A percentile compares a stretch with the other conserved stretches of the same genome.
Conservation (phyloP, 73 alveolate genomes). For the Paramecium caudatum region DNA sequence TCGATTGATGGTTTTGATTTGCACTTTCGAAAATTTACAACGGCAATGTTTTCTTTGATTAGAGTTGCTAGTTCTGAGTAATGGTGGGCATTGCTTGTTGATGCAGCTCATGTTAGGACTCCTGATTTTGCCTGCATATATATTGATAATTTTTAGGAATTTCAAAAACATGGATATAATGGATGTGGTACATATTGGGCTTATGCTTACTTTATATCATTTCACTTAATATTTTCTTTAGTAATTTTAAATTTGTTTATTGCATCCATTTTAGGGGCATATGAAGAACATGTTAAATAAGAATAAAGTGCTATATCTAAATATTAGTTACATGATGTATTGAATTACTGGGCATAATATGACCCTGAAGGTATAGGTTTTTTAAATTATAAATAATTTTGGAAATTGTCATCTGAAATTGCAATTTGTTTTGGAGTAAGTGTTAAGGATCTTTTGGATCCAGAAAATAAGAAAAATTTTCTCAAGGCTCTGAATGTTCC, state of each 20-base stretch:
- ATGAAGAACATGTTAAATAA: conserved; percentile 65
- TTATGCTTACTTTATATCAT: conserved; percentile 10
- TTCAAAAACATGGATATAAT: conserved; percentile 55
- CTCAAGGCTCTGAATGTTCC: conserved; percentile 62
- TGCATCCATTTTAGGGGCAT: conserved; percentile 65
- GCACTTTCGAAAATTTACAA: conserved; percentile 50
- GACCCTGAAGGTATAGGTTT: conserved; percentile 74
- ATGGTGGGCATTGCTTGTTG: conserved; percentile 66
- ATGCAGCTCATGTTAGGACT: background rate
- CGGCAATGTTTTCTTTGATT: conserved; percentile 63
- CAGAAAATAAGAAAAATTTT: conserved; percentile 42
- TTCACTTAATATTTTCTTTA: conserved; percentile 56
- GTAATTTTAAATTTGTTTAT: conserved; percentile 66
- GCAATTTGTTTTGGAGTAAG: conserved; percentile 67
- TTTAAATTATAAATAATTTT: conserved; percentile 65
- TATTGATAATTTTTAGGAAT: conserved; percentile 60
- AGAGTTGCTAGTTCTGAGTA: conserved; percentile 71
- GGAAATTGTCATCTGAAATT: conserved; percentile 70
- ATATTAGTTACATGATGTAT: conserved; percentile 64
- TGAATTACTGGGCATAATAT: conserved; percentile 49
- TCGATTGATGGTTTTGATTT: conserved; percentile 63
- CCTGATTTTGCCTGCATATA: conserved; percentile 66
- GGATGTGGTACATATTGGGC: conserved; percentile 69
- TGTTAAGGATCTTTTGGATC: conserved; percentile 48
- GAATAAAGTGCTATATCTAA: conserved; percentile 70